Percentiles rank a stretch among this genome's conserved stretches.
Conservation (phyloP, 2,329 filamentous ascomycete species). For the Chrysoporthe deuterocubensis region DNA sequence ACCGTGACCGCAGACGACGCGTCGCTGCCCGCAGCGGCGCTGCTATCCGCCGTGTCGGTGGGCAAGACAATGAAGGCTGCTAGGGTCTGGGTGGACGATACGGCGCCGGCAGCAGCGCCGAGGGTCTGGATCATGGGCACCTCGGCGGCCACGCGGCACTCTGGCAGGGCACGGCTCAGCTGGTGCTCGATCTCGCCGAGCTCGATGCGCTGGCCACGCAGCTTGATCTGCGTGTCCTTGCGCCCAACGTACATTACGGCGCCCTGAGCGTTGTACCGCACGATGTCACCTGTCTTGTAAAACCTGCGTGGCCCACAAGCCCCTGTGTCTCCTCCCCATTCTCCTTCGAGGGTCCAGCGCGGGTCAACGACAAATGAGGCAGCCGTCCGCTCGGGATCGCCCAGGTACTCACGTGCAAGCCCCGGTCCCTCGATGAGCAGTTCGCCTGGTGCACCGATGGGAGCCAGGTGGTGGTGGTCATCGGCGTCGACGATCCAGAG, state of each 20-base stretch:
- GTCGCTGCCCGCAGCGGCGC: too few species aligned
- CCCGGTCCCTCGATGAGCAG: constrained; percentile 61
- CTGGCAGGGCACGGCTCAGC: constrained; percentile 38
- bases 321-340: not conserved
- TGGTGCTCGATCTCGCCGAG: constrained; percentile 59
- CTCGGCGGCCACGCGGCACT: too few species aligned
- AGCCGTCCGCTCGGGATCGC: constrained; percentile 60
- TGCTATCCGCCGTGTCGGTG: too few species aligned
- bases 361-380: constrained; percentile 56
- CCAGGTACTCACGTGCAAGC: constrained; percentile 66
- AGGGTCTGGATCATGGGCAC: too few species aligned
- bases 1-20: too few species aligned
- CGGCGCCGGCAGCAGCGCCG: too few species aligned
- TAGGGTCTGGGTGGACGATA: too few species aligned
- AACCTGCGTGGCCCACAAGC: constrained; percentile 33
- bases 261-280: constrained; percentile 54
- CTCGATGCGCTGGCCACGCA: constrained; percentile 69
- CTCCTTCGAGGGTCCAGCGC: constrained; percentile 19
- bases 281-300: constrained; percentile 64
- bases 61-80: too few species aligned
- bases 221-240: constrained; percentile 71
- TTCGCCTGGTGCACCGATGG: constrained; percentile 55
- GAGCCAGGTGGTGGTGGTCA: constrained; percentile 51
- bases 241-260: constrained; percentile 58
- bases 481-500: constrained; percentile 55